Conservation (phyloP, 2,329 filamentous ascomycete species). For the Trichothecium sympodiale region DNA sequence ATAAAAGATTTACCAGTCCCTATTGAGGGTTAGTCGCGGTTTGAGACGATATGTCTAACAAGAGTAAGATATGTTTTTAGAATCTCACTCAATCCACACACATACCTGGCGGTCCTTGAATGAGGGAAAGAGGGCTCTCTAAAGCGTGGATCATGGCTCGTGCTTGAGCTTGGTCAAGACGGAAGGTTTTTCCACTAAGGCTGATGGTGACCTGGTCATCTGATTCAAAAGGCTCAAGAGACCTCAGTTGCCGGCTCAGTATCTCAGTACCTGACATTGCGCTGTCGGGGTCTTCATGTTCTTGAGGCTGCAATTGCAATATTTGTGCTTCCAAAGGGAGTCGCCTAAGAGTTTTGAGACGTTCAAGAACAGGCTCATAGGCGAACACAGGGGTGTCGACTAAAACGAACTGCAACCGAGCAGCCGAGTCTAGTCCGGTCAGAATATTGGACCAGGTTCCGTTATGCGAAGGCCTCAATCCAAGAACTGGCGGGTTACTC, state of each 20-base stretch:
- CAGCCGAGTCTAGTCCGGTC: constrained; percentile 17
- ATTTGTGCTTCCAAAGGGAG: constrained; percentile 45
- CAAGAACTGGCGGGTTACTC: constrained; percentile 31
- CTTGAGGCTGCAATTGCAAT: too few relatives aligned
- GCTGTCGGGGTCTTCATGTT: too few relatives aligned
- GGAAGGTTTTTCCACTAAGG: constrained; percentile 6
- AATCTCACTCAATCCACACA: neutral
- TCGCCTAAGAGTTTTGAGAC: constrained; percentile 43
- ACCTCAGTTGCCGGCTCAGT: too few relatives aligned
- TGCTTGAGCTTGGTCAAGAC: constrained; percentile 27
- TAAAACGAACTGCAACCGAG: constrained; percentile 34
- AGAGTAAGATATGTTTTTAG: too few relatives aligned
- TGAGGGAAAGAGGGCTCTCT: constrained; percentile 41
- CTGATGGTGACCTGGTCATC: too few relatives aligned
- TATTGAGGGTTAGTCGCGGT: constrained; percentile 13
- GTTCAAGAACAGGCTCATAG: constrained; percentile 53
- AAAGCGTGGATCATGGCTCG: constrained; percentile 42
- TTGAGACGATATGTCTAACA: neutral
- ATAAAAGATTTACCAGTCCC: constrained; percentile 69
- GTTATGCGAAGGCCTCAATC: constrained; percentile 38
- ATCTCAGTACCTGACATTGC: too few relatives aligned
- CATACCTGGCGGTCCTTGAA: constrained; percentile 63
- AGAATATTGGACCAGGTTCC: constrained; percentile 35
- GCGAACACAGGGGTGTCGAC: constrained; percentile 58
- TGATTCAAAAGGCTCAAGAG: too few relatives aligned